Base-by-base conservation (phyloP, 306 rosid genomes). In the Sicyos edulis region DNA sequence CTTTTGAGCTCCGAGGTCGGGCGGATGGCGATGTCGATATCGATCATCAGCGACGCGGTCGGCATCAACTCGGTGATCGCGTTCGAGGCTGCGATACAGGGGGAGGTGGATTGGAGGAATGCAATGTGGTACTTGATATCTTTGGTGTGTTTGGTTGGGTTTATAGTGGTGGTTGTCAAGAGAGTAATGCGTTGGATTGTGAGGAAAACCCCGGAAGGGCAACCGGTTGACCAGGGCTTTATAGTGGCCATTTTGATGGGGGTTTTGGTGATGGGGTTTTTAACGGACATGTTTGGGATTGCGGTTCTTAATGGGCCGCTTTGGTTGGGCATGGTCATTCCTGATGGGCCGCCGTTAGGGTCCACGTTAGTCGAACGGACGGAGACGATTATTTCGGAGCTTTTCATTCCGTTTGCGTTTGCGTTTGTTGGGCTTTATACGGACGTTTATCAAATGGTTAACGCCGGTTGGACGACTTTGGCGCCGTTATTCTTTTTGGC, bases 321-420 rank as follows among this genome's bases (percentile, higher is more conserved):
- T 8, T 81, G 89, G 89, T n/a, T 92, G 60, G 98, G 96, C 12
- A 11, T 90, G 4, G 79, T 16, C 0, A 80, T 90, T 8, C 96
- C 96, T 0, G 91, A 88, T 55, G 96, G 96, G 9, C 98, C 96
- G 14, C 85, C 87, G 1, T 76, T 92, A 29, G 96, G 96, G 2
- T 68, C 88, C 6, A 71, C 86, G 0, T 20, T 92, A 0, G 85
- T 85, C 4, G 80, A 84, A 8, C 85, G 68, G 61, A 37, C 71
- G 3, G 81, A 85, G 70, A 80, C 85, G 0, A 50, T 92, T 52
- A 57, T 83, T 20, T 37, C 15, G 8, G 88, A 92, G 0, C 3
- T 92, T 32, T 72, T 90, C 8, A 49, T 90, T 75, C 98, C 98
- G 2, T 77, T 87, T 80, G 32, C 92, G 1, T 92, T 73, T 73